Base-by-base conservation (phyloP, 176 grass and related monocot genomes). In the Hyparrhenia diplandra region DNA sequence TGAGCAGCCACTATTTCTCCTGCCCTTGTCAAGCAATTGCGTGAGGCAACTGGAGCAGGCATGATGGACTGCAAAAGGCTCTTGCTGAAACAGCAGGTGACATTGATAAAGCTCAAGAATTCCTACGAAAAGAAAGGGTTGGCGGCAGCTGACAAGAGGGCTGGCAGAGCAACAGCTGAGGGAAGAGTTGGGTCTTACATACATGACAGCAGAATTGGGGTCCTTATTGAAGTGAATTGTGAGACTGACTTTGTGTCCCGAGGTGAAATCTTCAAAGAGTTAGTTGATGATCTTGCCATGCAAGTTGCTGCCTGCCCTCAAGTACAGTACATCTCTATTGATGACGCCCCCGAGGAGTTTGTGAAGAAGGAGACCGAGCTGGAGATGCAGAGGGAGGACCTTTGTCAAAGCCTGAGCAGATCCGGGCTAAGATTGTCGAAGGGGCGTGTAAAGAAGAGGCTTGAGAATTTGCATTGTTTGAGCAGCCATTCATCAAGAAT, bases 41-140 rank as follows among this genome's bases (percentile, higher is more conserved):
- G 96, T 36, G 96, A 99, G 43, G 92, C 88, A 87, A 99, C 92
- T 45, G 96, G 96, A 71, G 96, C 90, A 59, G 96, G 96, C 69
- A 95, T 99, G 96, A 99, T 95, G 96, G 96, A 99, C 83, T 99
- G 96, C 74, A 99, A 99, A 99, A 99, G 80, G 96, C 96, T 80
- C 88, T 99, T 87, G 76, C 87, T 67, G 92, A 85, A 84, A 90
- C 55, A 1, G 55, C 2, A 4, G 55, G 55, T 59, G n/a, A 59
- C 55, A 59, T 59, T 12, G n/a, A 59, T 25, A 59, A 59, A 59
- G 55, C 96, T 16, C 92, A 99, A 86, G 96, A 95, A 81, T 93
- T 86, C 46, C 90, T 98, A 21, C 60, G 90, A 42, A 99, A n/a
- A 93, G 82, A 99, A 99, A 84, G 96, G 96, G 32, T 79, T 99